Percentiles rank a stretch among this genome's conserved stretches.
phyloP scores from a whole-genome alignment of 345 rosid species.

The Heritiera fomes region DNA sequence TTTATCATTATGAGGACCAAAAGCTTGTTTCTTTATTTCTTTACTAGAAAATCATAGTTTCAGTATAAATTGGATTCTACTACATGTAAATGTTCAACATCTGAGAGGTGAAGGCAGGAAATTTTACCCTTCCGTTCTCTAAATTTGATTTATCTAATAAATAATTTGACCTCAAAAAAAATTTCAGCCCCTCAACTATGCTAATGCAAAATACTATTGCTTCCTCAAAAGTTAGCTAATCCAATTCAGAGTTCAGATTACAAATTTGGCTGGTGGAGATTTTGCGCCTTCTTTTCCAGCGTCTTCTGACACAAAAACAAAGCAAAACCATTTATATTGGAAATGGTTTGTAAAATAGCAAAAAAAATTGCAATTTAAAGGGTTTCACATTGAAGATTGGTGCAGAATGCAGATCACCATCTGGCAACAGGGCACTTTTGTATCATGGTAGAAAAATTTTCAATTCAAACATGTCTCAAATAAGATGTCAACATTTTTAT shows the following conservation, averaged over 20 bases:
- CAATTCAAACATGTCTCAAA: not conserved
- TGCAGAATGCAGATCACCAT: not conserved
- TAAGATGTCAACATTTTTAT: not conserved
- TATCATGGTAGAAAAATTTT: not conserved
- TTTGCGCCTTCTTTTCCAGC: constrained; percentile 28
- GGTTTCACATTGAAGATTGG: not conserved
- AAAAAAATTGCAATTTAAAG: not conserved
- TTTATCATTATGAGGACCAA: not conserved
- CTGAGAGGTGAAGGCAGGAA: too few species aligned
- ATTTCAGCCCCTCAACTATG: not conserved
- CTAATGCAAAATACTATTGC: not conserved
- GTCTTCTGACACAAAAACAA: constrained; percentile 32
- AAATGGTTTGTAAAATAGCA: not conserved
- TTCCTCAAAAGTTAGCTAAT: not conserved
- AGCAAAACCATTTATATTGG: not conserved
- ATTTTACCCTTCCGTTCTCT: not conserved
- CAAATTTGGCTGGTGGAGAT: constrained; percentile 31
- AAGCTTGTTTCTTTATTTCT: not conserved
- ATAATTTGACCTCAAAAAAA: not conserved
- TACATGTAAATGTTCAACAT: not conserved
- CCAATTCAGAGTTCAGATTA: constrained; percentile 30
- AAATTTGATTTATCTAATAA: not conserved
- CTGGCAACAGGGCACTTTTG: not conserved
- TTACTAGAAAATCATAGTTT: not conserved
- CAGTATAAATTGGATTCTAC: not conserved